Evolutionary conservation across 257 asterid species (phyloP).

Genomic region (Nicotiana obtusifolia): DNA sequence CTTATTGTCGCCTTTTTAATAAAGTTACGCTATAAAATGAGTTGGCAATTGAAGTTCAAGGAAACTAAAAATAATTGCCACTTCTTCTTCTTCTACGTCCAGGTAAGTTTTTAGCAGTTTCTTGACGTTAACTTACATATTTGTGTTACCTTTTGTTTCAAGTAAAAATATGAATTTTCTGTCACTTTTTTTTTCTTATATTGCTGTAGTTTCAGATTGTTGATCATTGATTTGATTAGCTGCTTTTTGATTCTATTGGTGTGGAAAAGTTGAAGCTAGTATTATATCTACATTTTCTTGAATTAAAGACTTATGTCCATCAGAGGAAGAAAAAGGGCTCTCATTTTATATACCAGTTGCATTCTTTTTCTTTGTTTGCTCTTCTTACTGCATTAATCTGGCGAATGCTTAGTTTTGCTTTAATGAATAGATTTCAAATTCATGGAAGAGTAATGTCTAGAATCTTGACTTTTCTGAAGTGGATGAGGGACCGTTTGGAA

Average conservation of each 20-base stretch:
- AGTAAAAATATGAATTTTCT: conserved; percentile 2
- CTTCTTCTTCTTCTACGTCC: neutral
- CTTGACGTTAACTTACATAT: neutral
- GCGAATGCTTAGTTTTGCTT: neutral
- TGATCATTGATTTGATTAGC: neutral
- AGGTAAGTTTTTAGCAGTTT: neutral
- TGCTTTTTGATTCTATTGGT: neutral
- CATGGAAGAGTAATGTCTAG: neutral
- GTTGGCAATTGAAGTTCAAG: neutral
- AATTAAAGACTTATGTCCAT: neutral
- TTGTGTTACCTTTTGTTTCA: neutral
- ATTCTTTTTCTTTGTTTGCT: neutral
- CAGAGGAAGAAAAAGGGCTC: neutral
- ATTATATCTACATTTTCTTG: neutral
- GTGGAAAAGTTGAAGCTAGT: neutral
- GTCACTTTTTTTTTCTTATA: neutral
- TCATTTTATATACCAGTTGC: neutral
- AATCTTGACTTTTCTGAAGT: neutral
- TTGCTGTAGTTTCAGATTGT: neutral
- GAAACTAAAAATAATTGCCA: neutral
- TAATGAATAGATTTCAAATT: neutral
- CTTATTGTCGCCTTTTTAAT: neutral
- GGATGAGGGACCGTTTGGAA: neutral
- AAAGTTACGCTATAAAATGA: neutral
- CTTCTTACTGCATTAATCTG: neutral